Base-by-base conservation (phyloP, 805 yeast genomes). In the Blastobotrys parvus region DNA sequence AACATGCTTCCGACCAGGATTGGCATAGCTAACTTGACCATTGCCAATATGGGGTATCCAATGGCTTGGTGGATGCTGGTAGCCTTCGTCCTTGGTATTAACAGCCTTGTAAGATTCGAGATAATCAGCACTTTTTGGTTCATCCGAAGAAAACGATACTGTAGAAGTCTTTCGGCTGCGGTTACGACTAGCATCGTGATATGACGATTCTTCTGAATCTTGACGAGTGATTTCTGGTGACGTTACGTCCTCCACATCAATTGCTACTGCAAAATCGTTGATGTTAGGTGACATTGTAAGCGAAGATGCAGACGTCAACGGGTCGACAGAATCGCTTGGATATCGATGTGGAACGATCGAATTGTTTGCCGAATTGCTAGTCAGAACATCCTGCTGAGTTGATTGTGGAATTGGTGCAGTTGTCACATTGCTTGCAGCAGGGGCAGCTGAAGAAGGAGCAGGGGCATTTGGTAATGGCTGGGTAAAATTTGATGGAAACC, bases 401-500 rank as follows among this genome's bases (percentile, higher is more conserved):
- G 29, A 25, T 11, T 25, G 29, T 11, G 35, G 35, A 31, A 15
- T 13, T 15, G 27, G 38, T 6, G n/a, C n/a, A 6, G 21, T 35
- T 18, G 23, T 18, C 23, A 4, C n/a, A 11, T 35, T 17, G 23
- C 5, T 18, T 25, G 7, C 29, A 25, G 7, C 29, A 8, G 30
- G 27, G 7, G 32, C 4, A 7, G 17, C 19, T 23, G 19, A 16
- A 8, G 31, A 7, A 8, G 31, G 34, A n/a, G 10, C 25, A 13
- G 18, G 22, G 2, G 22, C 10, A n/a, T 25, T 17, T 3, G 34
- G 20, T 15, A 47, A 69, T 1, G 71, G 58, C 38, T 73, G 69
- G 21, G 78, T 77, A 60, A 72, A 80, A 45, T 72, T 74, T 39
- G 73, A 73, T 15, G 95, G 94, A 64, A 87, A 84, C 95, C 95